Percentiles rank a stretch among this genome's conserved stretches.
phyloP scores from a whole-genome alignment of 352 stramenopile genomes.

The Phytophthora sp. region DNA sequence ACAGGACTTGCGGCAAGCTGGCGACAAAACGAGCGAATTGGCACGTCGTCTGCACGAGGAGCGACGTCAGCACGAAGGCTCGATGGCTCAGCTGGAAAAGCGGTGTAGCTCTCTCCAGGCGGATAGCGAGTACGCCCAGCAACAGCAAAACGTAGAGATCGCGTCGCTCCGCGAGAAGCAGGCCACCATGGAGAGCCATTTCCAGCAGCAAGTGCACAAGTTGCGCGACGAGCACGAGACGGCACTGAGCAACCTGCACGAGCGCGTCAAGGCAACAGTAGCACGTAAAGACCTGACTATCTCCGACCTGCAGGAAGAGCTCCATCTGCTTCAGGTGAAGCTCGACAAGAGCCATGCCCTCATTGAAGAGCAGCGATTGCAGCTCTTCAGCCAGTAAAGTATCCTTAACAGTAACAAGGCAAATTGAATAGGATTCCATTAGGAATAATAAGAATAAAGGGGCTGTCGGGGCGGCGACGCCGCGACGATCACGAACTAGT shows the following conservation, averaged over 20 bases:
- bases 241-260: slow-evolving; percentile 66
- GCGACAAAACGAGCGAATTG: slow-evolving; percentile 61
- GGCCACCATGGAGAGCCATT: slow-evolving; percentile 41
- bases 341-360: slow-evolving; percentile 77
- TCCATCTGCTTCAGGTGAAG: slow-evolving; percentile 75
- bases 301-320: slow-evolving; percentile 64
- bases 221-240: slow-evolving; percentile 60
- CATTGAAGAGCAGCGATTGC: slow-evolving; percentile 74
- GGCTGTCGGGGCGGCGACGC: slow-evolving; percentile 7
- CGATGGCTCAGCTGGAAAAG: slow-evolving; percentile 51
- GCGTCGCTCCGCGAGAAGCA: slow-evolving; percentile 54
- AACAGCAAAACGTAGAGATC: slow-evolving; percentile 55
- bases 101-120: slow-evolving; percentile 44
- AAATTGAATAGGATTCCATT: slow-evolving; percentile 45
- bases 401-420: background rate
- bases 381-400: slow-evolving; percentile 55
- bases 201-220: slow-evolving; percentile 49
- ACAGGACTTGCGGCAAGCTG: slow-evolving; percentile 44
- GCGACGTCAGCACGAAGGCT: slow-evolving; percentile 52
- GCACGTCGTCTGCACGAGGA: slow-evolving; percentile 66
- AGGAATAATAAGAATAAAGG: slow-evolving; percentile 76
- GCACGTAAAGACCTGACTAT: slow-evolving; percentile 75
- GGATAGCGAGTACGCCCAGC: slow-evolving; percentile 42
- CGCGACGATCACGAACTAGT: slow-evolving; percentile 23
- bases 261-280: slow-evolving; percentile 72